Base-by-base conservation (phyloP, 2,329 filamentous ascomycete genomes). In the Fusarium nygamai region DNA sequence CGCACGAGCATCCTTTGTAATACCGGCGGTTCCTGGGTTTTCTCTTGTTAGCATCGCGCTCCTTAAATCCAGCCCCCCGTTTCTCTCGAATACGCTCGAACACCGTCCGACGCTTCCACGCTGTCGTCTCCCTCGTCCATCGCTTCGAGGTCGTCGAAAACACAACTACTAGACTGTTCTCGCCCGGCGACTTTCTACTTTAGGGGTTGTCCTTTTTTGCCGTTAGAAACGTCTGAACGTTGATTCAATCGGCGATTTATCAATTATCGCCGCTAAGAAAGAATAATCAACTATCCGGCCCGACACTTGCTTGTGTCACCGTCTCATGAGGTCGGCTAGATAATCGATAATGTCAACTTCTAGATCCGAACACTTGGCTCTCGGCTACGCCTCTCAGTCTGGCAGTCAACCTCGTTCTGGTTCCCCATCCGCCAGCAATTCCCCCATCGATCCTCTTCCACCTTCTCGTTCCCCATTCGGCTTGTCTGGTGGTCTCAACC, bases 341-440 rank as follows among this genome's bases (percentile, higher is more conserved):
- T 94, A 95, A 95, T 95, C 88, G 90, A 95, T 96, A 95, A 97
- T 98, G 95, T 93, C 94, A 88, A 94, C 90, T 85, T 88, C 92
- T 84, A 92, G 94, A 90, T 91, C 94, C 80, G 94, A 97, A 83
- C 93, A 96, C 83, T 90, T 96, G 87, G 92, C 92, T 82, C 91
- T 96, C 84, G 94, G 94, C 86, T 95, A 94, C 84, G 90, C 94
- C 77, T 88, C 91, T 69, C 91, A 92, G 83, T 84, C 90, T 82
- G 88, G 90, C 82, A 87, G 90, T 80, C 91, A 93, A 82, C 86
- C 90, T 69, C 91, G 92, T 80, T 96, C 94, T 58, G 92, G 90
- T 77, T 94, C 94, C 56, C 95, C 94, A 46, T 94, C 93, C 67
- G 89, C 92, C 79, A 93, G 90, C 82, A 94, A 92, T 75, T 95